Percentiles rank a stretch among this genome's conserved stretches.
Conservation (phyloP, 306 rosid genomes). For the Quercus gilva region DNA sequence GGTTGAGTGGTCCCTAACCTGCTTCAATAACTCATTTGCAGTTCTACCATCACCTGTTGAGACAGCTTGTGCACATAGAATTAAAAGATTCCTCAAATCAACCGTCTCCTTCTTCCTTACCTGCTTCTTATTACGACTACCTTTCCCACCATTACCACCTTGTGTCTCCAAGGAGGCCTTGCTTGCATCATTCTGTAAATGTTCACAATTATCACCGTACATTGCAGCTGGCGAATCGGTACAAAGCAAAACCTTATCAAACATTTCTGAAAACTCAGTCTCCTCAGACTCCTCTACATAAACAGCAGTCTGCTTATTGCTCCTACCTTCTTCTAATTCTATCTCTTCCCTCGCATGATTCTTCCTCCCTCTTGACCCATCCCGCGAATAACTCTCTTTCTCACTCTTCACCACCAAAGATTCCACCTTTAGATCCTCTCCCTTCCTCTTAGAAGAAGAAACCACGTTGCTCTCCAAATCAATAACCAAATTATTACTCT, state of each 20-base stretch:
- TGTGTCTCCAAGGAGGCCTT: neutral
- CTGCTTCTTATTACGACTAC: conserved; percentile 43
- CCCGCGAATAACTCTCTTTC: neutral
- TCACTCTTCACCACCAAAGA: neutral
- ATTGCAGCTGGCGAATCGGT: conserved; percentile 1
- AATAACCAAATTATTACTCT: neutral
- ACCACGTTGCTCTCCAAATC: neutral
- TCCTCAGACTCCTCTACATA: conserved; percentile 14
- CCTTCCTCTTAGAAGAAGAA: neutral
- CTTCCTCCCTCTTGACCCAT: conserved; percentile 26
- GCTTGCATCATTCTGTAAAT: conserved; percentile 12
- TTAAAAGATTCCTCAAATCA: conserved; percentile 61
- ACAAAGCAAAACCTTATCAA: conserved; percentile 42
- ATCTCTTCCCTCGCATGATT: conserved; percentile 34
- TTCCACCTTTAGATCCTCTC: conserved; percentile 1
- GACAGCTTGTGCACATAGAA: conserved; percentile 71
- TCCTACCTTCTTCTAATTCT: conserved; percentile 37
- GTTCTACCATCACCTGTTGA: conserved; percentile 53
- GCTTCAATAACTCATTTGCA: conserved; percentile 52
- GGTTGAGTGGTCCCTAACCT: conserved; percentile 65
- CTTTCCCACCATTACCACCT: neutral
- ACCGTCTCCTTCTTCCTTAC: conserved; percentile 17
- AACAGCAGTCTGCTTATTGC: conserved; percentile 40
- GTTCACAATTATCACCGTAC: neutral
- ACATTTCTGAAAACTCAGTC: conserved; percentile 29